phyloP scores from a whole-genome alignment of 2,329 filamentous ascomycete genomes.

The Apiospora marii region DNA sequence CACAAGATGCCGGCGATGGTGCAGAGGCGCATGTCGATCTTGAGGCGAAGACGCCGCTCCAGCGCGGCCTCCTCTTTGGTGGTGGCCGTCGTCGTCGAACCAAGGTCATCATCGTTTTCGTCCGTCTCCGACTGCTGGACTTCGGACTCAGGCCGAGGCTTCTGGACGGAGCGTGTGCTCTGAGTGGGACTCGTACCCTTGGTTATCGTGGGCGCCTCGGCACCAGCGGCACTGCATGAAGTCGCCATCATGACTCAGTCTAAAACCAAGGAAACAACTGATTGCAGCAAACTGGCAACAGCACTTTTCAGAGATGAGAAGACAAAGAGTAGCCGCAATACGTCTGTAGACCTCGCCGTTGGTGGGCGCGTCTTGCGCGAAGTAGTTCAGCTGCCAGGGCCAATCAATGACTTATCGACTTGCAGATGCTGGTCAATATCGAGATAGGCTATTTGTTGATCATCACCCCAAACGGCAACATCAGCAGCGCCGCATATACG shows the following conservation, averaged over 20 bases:
- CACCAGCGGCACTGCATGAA: not conserved
- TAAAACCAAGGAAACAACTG: too few relatives aligned
- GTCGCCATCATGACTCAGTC: not conserved
- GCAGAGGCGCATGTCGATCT: slow-evolving; percentile 73
- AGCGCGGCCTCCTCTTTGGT: slow-evolving; percentile 23
- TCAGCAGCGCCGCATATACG: not conserved
- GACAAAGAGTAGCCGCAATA: not conserved
- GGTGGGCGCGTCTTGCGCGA: not conserved
- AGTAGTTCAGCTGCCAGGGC: not conserved
- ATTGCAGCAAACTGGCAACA: not conserved
- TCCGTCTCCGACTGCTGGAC: slow-evolving; percentile 1
- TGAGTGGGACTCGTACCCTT: not conserved
- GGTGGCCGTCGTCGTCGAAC: not conserved
- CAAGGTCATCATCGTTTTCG: not conserved
- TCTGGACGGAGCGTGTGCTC: slow-evolving; percentile 1
- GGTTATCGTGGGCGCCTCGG: not conserved
- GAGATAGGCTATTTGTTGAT: not conserved
- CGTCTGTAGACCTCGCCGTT: not conserved
- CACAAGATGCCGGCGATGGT: slow-evolving; percentile 76
- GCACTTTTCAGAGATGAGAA: not conserved
- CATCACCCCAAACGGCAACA: not conserved
- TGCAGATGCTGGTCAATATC: not conserved
- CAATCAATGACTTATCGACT: not conserved
- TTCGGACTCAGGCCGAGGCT: not conserved
- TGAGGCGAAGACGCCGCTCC: slow-evolving; percentile 55